Evolutionary conservation across 805 yeast species (phyloP).

Genomic region (Starmerella roubikii): DNA sequence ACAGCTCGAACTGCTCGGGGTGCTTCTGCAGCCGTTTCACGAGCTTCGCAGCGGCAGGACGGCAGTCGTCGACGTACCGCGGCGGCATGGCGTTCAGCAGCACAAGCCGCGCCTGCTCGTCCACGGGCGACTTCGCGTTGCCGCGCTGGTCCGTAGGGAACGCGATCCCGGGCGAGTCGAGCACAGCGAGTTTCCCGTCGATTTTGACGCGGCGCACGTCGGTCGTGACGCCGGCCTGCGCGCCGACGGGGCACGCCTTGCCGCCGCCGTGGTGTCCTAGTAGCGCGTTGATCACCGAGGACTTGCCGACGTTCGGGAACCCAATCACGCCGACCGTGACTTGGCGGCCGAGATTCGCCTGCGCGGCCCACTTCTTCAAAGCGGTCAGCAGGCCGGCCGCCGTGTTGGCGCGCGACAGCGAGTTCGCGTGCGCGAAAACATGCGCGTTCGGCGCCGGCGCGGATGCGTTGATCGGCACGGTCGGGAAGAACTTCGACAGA

Average conservation of each 20-base stretch:
- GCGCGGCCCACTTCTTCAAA: slow-evolving; percentile 71
- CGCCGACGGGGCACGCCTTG: slow-evolving; percentile 89
- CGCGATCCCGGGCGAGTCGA: slow-evolving; percentile 96
- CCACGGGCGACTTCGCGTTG: slow-evolving; percentile 30
- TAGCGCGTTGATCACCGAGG: slow-evolving; percentile 82
- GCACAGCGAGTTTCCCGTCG: slow-evolving; percentile 73
- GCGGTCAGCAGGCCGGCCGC: slow-evolving; percentile 64
- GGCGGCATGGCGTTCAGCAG: slow-evolving; percentile 82
- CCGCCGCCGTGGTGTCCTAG: slow-evolving; percentile 48
- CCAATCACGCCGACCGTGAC: slow-evolving; percentile 93
- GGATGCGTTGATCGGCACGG: slow-evolving; percentile 70
- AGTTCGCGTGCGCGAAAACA: slow-evolving; percentile 49
- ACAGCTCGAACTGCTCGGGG: slow-evolving; percentile 48
- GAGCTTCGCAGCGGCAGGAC: slow-evolving; percentile 63
- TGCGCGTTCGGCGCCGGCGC: slow-evolving; percentile 56
- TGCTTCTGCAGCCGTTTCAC: slow-evolving; percentile 64
- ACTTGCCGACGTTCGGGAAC: slow-evolving; percentile 94
- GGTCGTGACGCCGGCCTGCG: slow-evolving; percentile 95
- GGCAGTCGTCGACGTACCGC: slow-evolving; percentile 70
- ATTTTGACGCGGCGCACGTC: slow-evolving; percentile 81
- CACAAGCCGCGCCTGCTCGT: slow-evolving; percentile 79
- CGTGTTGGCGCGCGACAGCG: slow-evolving; percentile 55
- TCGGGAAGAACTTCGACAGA: slow-evolving; percentile 74
- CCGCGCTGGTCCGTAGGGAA: slow-evolving; percentile 50
- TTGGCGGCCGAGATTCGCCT: slow-evolving; percentile 74